Percentiles rank a stretch among this genome's conserved stretches.
These are phyloP conservation scores for Polygonum aviculare DNA, from an alignment of 148 eudicot genomes.

Conservation along the genomic window DNA sequence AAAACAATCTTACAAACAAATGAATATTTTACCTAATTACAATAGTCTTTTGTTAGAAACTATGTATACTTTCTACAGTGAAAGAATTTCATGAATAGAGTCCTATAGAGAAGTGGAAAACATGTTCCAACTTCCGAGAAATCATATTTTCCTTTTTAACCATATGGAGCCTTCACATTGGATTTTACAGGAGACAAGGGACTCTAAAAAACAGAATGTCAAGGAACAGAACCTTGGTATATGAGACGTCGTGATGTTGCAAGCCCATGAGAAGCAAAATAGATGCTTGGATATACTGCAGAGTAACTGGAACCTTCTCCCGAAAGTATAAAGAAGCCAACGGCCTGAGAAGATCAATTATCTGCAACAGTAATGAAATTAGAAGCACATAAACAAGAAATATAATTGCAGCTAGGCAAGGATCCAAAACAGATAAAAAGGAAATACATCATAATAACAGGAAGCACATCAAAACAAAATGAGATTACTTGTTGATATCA, in stretches of 20 bases:
- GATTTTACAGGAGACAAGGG: not conserved
- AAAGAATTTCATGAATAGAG: not conserved
- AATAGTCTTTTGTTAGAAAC: not conserved
- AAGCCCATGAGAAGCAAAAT: slow-evolving; percentile 83
- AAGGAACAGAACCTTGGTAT: slow-evolving; percentile 45
- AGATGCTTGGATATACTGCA: slow-evolving; percentile 78
- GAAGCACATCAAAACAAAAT: not conserved
- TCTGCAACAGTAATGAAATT: slow-evolving; percentile 32
- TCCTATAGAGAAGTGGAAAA: not conserved
- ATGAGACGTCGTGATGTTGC: slow-evolving; percentile 58
- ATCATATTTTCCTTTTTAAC: not conserved
- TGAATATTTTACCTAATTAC: not conserved
- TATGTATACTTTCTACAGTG: not conserved
- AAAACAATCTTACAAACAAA: not conserved
- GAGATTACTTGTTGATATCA: not conserved
- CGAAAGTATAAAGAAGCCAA: slow-evolving; percentile 52
- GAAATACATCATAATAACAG: not conserved
- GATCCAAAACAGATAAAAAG: not conserved
- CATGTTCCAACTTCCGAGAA: not conserved
- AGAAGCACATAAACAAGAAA: not conserved
- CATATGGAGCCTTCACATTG: not conserved
- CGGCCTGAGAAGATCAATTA: slow-evolving; percentile 35
- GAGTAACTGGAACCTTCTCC: slow-evolving; percentile 66
- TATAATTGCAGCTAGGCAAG: not conserved
- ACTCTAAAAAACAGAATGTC: not conserved